Base-by-base conservation (phyloP, 2,329 filamentous ascomycete genomes). In the Rasamsonia emersonii region DNA sequence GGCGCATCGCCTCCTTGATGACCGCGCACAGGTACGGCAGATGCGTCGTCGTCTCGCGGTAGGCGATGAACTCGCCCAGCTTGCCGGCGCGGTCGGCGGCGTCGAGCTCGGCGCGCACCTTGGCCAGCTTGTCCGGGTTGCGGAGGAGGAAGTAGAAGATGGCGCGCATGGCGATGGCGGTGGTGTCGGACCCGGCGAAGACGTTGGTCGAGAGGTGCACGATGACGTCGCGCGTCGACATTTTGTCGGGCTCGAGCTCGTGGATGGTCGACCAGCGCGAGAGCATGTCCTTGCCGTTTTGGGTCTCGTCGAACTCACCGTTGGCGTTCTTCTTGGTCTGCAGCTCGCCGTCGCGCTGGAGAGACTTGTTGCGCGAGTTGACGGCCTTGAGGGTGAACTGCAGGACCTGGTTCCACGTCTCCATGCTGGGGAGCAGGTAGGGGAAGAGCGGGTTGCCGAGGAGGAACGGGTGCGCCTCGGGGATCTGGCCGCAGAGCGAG, bases 91-190 rank as follows among this genome's bases (percentile, higher is more conserved):
- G 20, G 20, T 8, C n/a, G 20, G 20, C 20, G 2, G 30, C 37
- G 18, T 61, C 54, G 14, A 70, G 49, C 36, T 71, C 66, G 0
- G 41, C 11, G 2, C 49, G 45, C 3, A 70, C 44, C 24, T 52
- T 56, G 6, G 42, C 19, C 34, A 67, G 45, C 3, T 39, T 38
- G 0, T 37, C 9, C 1, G 51, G 55, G 4, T 50, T 31, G 5
- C 35, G 33, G 9, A 41, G 26, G 1, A 57, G 23, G 18, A 45
- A 39, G 32, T 47, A 52, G 6, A 55, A 34, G 6, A 50, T 39
- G 2, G 42, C 38, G 4, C 44, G 39, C 2, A 56, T 32, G 3
- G 40, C 40, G 8, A 53, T 49, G 1, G 50, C 52, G 0, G 49
- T 56, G 3, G 54, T 53, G 18, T 56, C 53, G 4, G 41, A 45